Percentiles rank a stretch among this genome's conserved stretches.
phyloP scores from a whole-genome alignment of 2,329 filamentous ascomycete species.

The Pseudogymnoascus sp. region DNA sequence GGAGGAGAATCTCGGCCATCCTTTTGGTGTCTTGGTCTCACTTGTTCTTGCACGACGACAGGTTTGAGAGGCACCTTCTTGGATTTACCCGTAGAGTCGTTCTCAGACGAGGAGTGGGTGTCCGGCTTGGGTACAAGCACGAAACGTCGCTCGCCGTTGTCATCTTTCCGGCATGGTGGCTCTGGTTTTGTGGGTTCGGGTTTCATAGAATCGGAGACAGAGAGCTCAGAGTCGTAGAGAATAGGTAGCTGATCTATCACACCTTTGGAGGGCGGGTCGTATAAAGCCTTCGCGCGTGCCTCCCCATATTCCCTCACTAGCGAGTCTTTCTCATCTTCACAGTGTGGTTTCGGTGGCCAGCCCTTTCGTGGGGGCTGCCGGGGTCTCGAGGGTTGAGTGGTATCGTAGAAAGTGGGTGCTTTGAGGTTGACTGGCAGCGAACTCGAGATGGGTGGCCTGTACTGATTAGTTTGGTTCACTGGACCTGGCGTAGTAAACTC shows the following conservation, averaged over 20 bases:
- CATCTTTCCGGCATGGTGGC: slow-evolving; percentile 39
- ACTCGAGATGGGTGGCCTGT: neutral
- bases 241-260: slow-evolving; percentile 61
- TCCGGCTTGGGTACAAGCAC: slow-evolving; percentile 42
- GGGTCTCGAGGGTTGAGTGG: neutral
- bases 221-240: slow-evolving; percentile 49
- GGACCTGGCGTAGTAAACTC: neutral
- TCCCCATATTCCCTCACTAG: slow-evolving; percentile 49
- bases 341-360: slow-evolving; percentile 52
- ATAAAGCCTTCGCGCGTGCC: slow-evolving; percentile 32
- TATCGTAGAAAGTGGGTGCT: neutral
- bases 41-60: neutral
- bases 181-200: slow-evolving; percentile 12
- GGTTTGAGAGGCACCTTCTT: neutral
- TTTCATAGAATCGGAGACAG: slow-evolving; percentile 21
- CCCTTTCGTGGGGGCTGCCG: slow-evolving; percentile 21
- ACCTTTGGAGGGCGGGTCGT: slow-evolving; percentile 54
- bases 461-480: neutral
- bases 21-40: slow-evolving; percentile 9
- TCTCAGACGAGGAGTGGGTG: slow-evolving; percentile 16
- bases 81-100: slow-evolving; percentile 15
- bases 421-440: slow-evolving; percentile 5
- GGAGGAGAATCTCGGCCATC: neutral
- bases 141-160: slow-evolving; percentile 51
- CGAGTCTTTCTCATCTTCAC: slow-evolving; percentile 61